Evolutionary conservation across 2,329 filamentous ascomycete genomes (phyloP), one percentile per base, ranked within the genome.

Genomic region (Phialophora macrospora): DNA sequence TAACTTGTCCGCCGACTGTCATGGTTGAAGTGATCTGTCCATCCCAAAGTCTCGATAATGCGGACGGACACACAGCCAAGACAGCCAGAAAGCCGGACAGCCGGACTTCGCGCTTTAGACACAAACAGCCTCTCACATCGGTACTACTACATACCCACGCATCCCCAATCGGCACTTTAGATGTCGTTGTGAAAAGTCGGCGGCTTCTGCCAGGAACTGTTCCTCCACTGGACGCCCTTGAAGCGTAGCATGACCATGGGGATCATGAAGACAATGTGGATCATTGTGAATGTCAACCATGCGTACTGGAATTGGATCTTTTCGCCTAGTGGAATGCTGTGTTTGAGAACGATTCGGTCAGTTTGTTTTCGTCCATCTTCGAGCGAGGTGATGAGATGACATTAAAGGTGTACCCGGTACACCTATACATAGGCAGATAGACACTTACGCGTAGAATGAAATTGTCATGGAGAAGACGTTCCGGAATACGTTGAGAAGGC

Each of bases 401-500:
- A 9, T 11, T 3, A 9, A 9, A 34, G 9, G 8, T 34, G 9
- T 34, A 12, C 32, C 0, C 9, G 9, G 32, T 34, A 34, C 32
- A 12, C 12, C 3, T 3, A 34, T 4, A 12, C 32, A 11, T 11
- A 11, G 30, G 2, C 9, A 4, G 32, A 34, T 41, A 17, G 20
- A 8, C 8, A 56, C 64, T 51, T 38, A 67, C 64, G 64, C 64
- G 17, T 78, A 77, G 66, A 78, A 78, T 3, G 73, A 74, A 20
- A 77, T 69, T 7, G 73, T 71, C 55, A 75, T 75, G 17, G 71
- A 73, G 65, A 78, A 78, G 7, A 74, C 72, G 58, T 72, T 72
- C 2, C 77, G 74, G 54, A 75, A 71, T 24, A 75, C 70, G 60
- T 77, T 77, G 49, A 79, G 70, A 6, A 78, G 55, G 6, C 71